A percentile compares a stretch with the other conserved stretches of the same genome.
Evolutionary conservation across 257 asterid genomes (phyloP).

Genomic region (Apocynum venetum): DNA sequence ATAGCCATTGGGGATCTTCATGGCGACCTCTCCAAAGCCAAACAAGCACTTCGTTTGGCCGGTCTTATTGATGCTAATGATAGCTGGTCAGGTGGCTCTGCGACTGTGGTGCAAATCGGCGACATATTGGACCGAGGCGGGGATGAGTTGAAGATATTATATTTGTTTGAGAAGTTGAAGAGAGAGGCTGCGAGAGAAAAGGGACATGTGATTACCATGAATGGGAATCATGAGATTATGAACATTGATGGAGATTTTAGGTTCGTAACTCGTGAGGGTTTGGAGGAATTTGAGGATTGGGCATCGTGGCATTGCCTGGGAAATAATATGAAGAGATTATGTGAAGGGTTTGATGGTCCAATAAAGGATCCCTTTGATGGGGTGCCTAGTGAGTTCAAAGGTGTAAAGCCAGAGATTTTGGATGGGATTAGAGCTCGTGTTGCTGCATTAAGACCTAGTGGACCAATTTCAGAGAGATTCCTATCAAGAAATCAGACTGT

Average conservation of each 20-base stretch:
- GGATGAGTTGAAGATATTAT: slow-evolving; percentile 75
- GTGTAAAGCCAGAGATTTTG: slow-evolving; percentile 34
- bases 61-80: slow-evolving; percentile 52
- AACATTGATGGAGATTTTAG: slow-evolving; percentile 80
- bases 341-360: slow-evolving; percentile 34
- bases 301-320: slow-evolving; percentile 64
- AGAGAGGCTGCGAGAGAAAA: slow-evolving; percentile 55
- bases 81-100: slow-evolving; percentile 78
- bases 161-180: slow-evolving; percentile 63
- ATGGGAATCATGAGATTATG: slow-evolving; percentile 95
- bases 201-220: slow-evolving; percentile 73
- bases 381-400: slow-evolving; percentile 38
- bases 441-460: slow-evolving; percentile 72
- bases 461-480: slow-evolving; percentile 60
- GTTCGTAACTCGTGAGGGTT: slow-evolving; percentile 46
- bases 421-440: slow-evolving; percentile 57
- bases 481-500: slow-evolving; percentile 68
- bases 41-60: slow-evolving; percentile 66
- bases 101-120: slow-evolving; percentile 88
- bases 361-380: slow-evolving; percentile 48
- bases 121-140: slow-evolving; percentile 93
- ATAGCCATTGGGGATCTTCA: slow-evolving; percentile 90
- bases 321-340: slow-evolving; percentile 51
- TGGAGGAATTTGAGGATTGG: slow-evolving; percentile 73
- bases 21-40: slow-evolving; percentile 84